A percentile compares a stretch with the other conserved stretches of the same genome.
Evolutionary conservation across 1,139 yeast genomes (phyloP).

Genomic region (Kluyveromyces marxianus): DNA sequence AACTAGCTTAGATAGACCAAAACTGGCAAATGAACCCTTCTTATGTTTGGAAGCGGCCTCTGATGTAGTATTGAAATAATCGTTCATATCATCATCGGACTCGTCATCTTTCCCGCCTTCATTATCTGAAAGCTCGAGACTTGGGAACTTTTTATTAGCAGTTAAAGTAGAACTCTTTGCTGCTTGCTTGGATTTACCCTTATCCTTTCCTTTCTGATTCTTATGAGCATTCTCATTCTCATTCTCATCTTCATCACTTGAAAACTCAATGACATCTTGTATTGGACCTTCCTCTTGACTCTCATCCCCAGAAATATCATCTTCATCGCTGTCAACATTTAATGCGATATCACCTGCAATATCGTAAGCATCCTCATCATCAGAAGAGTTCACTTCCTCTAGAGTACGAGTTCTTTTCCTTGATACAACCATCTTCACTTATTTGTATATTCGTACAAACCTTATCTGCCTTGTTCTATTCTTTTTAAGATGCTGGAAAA

Average conservation of each 20-base stretch:
- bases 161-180: constrained; percentile 8
- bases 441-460: too few relatives aligned
- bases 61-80: constrained; percentile 34
- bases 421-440: background rate
- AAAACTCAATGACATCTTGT: constrained; percentile 49
- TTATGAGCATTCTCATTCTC: constrained; percentile 21
- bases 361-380: constrained; percentile 59
- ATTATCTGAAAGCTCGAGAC: constrained; percentile 60
- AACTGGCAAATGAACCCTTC: constrained; percentile 79
- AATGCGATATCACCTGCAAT: constrained; percentile 60
- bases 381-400: constrained; percentile 24
- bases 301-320: constrained; percentile 34
- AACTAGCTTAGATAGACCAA: constrained; percentile 74
- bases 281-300: constrained; percentile 31
- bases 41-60: constrained; percentile 56
- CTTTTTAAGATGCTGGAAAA: too few relatives aligned
- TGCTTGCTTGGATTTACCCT: constrained; percentile 15
- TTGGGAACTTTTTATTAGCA: constrained; percentile 41
- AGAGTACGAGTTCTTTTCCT: constrained; percentile 12
- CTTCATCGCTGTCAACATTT: constrained; percentile 36
- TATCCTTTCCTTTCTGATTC: constrained; percentile 7
- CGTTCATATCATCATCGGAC: constrained; percentile 40
- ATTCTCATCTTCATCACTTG: constrained; percentile 27
- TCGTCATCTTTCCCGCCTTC: constrained; percentile 43
- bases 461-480: too few relatives aligned